A percentile compares a stretch with the other conserved stretches of the same genome.
phyloP scores from a whole-genome alignment of 2,329 filamentous ascomycete genomes.

The Colletotrichum sp. region DNA sequence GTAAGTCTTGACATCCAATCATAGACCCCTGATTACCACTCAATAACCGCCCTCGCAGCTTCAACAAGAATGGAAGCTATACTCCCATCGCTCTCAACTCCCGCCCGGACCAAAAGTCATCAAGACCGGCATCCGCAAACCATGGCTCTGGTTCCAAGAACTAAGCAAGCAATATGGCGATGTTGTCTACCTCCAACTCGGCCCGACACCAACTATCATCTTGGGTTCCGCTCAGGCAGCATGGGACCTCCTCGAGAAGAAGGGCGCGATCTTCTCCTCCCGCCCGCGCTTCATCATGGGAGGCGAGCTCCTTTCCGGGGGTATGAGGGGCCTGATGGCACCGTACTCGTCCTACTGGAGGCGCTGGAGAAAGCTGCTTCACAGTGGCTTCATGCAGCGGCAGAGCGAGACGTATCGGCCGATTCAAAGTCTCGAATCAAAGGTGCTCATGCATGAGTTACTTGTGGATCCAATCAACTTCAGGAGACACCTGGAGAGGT shows the following conservation, averaged over 20 bases:
- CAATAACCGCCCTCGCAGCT: slow-evolving; percentile 27
- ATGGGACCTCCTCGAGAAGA: slow-evolving; percentile 48
- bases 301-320: slow-evolving; percentile 44
- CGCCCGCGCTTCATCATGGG: slow-evolving; percentile 52
- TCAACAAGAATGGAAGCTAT: slow-evolving; percentile 42
- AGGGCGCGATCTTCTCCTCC: slow-evolving; percentile 47
- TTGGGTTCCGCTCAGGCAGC: slow-evolving; percentile 46
- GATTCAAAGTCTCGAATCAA: slow-evolving; percentile 45
- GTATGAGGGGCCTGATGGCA: slow-evolving; percentile 47
- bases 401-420: slow-evolving; percentile 47
- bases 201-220: slow-evolving; percentile 45
- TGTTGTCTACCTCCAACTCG: slow-evolving; percentile 46
- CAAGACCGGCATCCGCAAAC: slow-evolving; percentile 41
- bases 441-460: slow-evolving; percentile 44
- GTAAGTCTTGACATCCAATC: slow-evolving; percentile 20
- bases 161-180: slow-evolving; percentile 42
- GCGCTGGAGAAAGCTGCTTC: slow-evolving; percentile 46
- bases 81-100: slow-evolving; percentile 39
- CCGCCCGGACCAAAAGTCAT: slow-evolving; percentile 41
- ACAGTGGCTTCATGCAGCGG: slow-evolving; percentile 47
- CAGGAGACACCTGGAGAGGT: slow-evolving; percentile 36
- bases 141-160: slow-evolving; percentile 48
- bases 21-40: not conserved
- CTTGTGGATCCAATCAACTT: slow-evolving; percentile 32
- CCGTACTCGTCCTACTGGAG: slow-evolving; percentile 47